Evolutionary conservation across 2,329 filamentous ascomycete species (phyloP).

Genomic region (Tolypocladium guangdongense): DNA sequence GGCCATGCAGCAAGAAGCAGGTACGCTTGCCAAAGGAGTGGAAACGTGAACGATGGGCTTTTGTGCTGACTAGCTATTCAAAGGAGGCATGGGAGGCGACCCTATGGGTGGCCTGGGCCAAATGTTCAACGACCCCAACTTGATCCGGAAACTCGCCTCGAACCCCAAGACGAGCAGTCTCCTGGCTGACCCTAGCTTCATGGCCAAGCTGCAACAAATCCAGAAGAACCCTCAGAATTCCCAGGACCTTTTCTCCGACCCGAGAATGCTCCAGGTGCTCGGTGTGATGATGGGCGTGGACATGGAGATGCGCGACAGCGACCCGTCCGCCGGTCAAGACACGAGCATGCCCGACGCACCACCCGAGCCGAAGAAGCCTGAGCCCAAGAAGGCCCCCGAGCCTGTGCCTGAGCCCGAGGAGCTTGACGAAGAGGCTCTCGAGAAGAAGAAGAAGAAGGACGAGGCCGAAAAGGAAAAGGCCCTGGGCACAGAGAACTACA

Average conservation of each 20-base stretch:
- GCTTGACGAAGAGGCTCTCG: slow-evolving; percentile 71
- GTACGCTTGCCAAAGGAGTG: slow-evolving; percentile 9
- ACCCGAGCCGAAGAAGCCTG: slow-evolving; percentile 26
- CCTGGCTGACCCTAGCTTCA: slow-evolving; percentile 76
- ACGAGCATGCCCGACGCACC: slow-evolving; percentile 65
- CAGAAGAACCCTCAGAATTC: slow-evolving; percentile 71
- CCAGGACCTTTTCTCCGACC: slow-evolving; percentile 75
- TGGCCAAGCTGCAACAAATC: slow-evolving; percentile 76
- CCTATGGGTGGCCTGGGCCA: slow-evolving; percentile 68
- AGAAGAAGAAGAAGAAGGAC: slow-evolving; percentile 83
- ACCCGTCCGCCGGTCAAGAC: slow-evolving; percentile 37
- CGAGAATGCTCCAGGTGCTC: slow-evolving; percentile 86
- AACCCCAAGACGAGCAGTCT: slow-evolving; percentile 87
- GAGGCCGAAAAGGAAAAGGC: slow-evolving; percentile 92
- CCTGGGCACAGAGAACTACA: slow-evolving; percentile 88
- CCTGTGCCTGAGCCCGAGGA: slow-evolving; percentile 50
- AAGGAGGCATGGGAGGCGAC: slow-evolving; percentile 38
- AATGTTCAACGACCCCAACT: slow-evolving; percentile 89
- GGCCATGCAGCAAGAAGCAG: slow-evolving; percentile 58
- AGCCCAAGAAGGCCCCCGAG: slow-evolving; percentile 46
- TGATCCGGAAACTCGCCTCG: slow-evolving; percentile 79
- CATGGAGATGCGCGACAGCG: slow-evolving; percentile 47
- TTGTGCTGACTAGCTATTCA: slow-evolving; percentile 1
- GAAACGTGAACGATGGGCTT: neutral
- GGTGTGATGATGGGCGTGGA: slow-evolving; percentile 90